phyloP scores from a whole-genome alignment of 495 filamentous ascomycete species.

The Lasiosphaeria hispida region DNA sequence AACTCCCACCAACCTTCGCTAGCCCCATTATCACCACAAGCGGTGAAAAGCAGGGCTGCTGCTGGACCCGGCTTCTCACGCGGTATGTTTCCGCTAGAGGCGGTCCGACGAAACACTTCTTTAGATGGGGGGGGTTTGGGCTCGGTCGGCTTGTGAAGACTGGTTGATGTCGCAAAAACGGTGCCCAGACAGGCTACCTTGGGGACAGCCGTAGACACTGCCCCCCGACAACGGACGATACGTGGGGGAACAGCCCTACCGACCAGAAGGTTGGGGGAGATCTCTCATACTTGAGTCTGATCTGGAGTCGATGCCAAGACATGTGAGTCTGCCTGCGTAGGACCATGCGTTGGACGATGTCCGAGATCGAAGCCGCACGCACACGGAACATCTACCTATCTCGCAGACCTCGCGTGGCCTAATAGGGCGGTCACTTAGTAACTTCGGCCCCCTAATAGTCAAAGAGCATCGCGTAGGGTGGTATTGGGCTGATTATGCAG shows the following conservation, averaged over 20 bases:
- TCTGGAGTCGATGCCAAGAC: slow-evolving; percentile 7
- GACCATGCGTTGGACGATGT: background rate
- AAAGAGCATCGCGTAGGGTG: too few relatives aligned
- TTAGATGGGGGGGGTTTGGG: too few relatives aligned
- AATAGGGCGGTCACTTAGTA: too few relatives aligned
- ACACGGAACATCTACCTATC: too few relatives aligned
- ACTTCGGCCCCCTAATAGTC: too few relatives aligned
- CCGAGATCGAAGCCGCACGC: background rate
- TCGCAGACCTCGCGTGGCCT: too few relatives aligned
- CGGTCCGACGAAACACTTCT: too few relatives aligned
- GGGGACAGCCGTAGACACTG: background rate
- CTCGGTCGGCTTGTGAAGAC: background rate
- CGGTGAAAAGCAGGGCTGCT: background rate
- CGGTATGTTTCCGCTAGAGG: background rate
- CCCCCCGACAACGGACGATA: background rate
- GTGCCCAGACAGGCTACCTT: background rate
- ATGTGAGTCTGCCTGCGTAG: background rate
- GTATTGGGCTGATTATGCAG: too few relatives aligned
- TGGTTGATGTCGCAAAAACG: background rate
- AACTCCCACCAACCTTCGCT: background rate
- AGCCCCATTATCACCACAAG: background rate
- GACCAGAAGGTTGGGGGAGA: background rate
- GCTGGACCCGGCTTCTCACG: background rate
- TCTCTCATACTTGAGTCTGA: background rate
- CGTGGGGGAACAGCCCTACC: slow-evolving; percentile 6